These are phyloP conservation scores for Termitomyces sp. DNA, from an alignment of 768 basidiomycete genomes.

Conservation along the genomic window DNA sequence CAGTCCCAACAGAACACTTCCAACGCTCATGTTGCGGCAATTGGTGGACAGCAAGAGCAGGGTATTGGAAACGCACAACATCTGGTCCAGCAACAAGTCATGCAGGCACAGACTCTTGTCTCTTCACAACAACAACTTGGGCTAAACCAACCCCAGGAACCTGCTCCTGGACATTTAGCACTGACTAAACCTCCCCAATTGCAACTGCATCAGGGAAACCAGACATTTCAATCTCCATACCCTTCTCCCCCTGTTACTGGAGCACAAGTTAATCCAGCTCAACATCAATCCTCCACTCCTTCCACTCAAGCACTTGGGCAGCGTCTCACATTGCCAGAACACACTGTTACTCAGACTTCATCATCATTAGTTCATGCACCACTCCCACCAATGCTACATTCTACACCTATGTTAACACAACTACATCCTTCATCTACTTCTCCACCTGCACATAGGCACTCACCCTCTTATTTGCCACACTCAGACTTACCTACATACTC, in stretches of 20 bases:
- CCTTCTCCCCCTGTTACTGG: background rate
- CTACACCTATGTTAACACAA: no score
- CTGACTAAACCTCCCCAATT: background rate
- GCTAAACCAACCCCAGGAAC: background rate
- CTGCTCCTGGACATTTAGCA: background rate
- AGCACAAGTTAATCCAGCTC: background rate
- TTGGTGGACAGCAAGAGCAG: background rate
- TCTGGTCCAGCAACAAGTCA: background rate
- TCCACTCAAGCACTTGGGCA: no score
- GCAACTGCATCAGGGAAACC: background rate
- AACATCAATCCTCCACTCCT: background rate
- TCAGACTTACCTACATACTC: background rate
- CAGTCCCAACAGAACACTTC: background rate
- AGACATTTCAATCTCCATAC: background rate
- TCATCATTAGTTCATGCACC: background rate
- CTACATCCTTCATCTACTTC: background rate
- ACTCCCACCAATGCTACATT: conserved; percentile 5
- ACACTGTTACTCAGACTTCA: background rate
- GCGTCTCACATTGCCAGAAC: background rate
- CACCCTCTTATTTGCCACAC: background rate
- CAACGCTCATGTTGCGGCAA: background rate
- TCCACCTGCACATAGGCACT: background rate
- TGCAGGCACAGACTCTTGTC: background rate
- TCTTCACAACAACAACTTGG: background rate
- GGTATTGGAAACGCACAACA: background rate